These are phyloP conservation scores for Lachancea meyersii DNA, from an alignment of 805 yeast genomes.

Conservation along the genomic window DNA sequence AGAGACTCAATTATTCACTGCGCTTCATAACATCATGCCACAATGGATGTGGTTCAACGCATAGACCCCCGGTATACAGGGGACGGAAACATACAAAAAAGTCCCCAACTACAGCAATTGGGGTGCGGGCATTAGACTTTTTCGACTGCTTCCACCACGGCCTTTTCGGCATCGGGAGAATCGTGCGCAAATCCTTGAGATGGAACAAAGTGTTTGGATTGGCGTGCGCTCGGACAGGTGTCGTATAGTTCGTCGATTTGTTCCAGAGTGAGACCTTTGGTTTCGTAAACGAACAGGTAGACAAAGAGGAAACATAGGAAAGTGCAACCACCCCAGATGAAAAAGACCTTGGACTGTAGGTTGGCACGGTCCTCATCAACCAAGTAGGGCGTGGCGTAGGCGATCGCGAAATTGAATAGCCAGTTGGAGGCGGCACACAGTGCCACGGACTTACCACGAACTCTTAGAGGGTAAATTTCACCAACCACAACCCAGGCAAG, in stretches of 20 bases:
- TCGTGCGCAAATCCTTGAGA: slow-evolving; percentile 8
- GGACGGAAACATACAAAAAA: not conserved
- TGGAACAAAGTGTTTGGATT: slow-evolving; percentile 16
- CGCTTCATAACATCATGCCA: too few relatives aligned
- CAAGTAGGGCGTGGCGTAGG: slow-evolving; percentile 72
- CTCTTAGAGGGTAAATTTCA: slow-evolving; percentile 68
- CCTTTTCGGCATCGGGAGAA: slow-evolving; percentile 13
- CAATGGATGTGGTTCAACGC: too few relatives aligned
- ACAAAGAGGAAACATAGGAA: slow-evolving; percentile 56
- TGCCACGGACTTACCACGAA: slow-evolving; percentile 52
- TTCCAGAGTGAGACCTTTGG: slow-evolving; percentile 75
- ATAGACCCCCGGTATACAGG: too few relatives aligned
- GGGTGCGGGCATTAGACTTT: slow-evolving; percentile 8
- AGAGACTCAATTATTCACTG: too few relatives aligned
- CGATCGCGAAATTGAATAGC: slow-evolving; percentile 61
- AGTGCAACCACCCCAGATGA: slow-evolving; percentile 59
- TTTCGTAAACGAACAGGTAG: slow-evolving; percentile 66
- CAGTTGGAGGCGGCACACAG: slow-evolving; percentile 62
- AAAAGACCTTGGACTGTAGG: slow-evolving; percentile 60
- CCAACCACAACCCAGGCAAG: slow-evolving; percentile 60
- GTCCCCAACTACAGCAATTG: not conserved
- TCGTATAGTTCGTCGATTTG: slow-evolving; percentile 53
- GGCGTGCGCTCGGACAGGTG: slow-evolving; percentile 12
- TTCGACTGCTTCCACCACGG: slow-evolving; percentile 15
- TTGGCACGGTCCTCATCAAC: slow-evolving; percentile 38